Base-by-base conservation (phyloP, 352 stramenopile genomes). In the Globisporangium parvum region DNA sequence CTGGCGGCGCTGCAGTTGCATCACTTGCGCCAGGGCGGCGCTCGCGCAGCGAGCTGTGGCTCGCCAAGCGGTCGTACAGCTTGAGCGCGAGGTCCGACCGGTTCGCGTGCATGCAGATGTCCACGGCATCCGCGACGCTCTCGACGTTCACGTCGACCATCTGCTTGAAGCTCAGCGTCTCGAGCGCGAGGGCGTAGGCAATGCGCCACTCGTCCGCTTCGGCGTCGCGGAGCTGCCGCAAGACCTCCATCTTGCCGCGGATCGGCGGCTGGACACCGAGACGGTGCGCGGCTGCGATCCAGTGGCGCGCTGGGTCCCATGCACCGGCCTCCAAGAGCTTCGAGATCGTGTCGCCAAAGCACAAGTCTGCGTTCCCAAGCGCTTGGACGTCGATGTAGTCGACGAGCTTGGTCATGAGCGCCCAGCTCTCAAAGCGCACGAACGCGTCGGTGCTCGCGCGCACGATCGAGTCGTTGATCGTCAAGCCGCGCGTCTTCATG, bases 401-500 rank as follows among this genome's bases (percentile, higher is more conserved):
- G 24, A 79, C 55, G 17, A 93, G 63, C 21, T 75, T 67, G 8
- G 41, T 53, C 53, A 87, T 78, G 24, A 77, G 51, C 17, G 44
- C 24, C 84, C 84, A 93, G 52, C 82, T 77, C 47, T 72, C 58
- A 58, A 87, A 80, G 40, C 77, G 74, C 21, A 91, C 46, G 37
- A 85, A 93, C 31, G 81, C 69, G 53, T 92, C 81, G 0, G 84
- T 89, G 6, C 65, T 77, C 10, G 84, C 81, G 35, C 81, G 79
- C 20, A 93, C 67, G 51, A 90, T 80, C 37, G 81, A 87, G 67
- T 93, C 84, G 20, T 71, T 90, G 57, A 92, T 77, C 17, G 64
- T 62, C 41, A 91, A 67, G 10, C 69, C 66, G 17, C 70, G 73
- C 31, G 57, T 52, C 10, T 59, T 39, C 76, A 92, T 89, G 23